These are phyloP conservation scores for Saprolegnia diclina DNA, from an alignment of 352 stramenopile genomes.

Conservation along the genomic window DNA sequence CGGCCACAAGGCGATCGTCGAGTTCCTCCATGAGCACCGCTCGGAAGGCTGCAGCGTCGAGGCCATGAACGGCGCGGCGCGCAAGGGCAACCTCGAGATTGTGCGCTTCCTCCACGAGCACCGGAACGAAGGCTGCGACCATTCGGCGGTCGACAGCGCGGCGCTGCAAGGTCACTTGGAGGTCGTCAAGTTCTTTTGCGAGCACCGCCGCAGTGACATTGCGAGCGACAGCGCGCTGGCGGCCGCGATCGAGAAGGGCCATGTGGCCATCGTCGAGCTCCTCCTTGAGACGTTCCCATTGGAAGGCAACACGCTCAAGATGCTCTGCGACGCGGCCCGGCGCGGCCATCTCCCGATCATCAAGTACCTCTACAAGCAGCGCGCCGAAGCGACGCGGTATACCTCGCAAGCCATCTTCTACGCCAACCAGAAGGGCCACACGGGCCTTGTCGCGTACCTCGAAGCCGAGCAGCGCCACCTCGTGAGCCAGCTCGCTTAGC, in stretches of 20 bases:
- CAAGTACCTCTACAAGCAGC: slow-evolving; percentile 16
- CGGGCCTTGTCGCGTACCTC: slow-evolving; percentile 10
- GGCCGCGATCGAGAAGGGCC: slow-evolving; percentile 16
- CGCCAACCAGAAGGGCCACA: slow-evolving; percentile 2
- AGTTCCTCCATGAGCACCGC: slow-evolving; percentile 18
- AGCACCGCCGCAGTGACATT: background rate
- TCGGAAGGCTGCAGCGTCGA: slow-evolving; percentile 10
- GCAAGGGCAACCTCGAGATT: slow-evolving; percentile 26
- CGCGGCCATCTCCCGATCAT: slow-evolving; percentile 13
- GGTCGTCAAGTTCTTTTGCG: background rate
- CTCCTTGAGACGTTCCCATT: background rate
- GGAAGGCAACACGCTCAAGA: slow-evolving; percentile 15
- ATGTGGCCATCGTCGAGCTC: slow-evolving; percentile 19
- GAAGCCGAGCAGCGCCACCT: background rate
- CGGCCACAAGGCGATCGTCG: slow-evolving; percentile 23
- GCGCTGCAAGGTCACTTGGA: slow-evolving; percentile 1
- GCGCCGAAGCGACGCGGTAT: slow-evolving; percentile 13
- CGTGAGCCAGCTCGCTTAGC: background rate
- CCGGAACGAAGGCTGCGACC: slow-evolving; percentile 17
- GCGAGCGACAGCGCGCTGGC: background rate
- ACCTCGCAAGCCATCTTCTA: slow-evolving; percentile 2
- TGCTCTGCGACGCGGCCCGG: slow-evolving; percentile 8
- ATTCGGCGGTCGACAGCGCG: background rate
- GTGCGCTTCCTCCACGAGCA: slow-evolving; percentile 29
- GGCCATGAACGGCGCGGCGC: slow-evolving; percentile 31